Base-by-base conservation (phyloP, 768 basidiomycete species). In the Cystobasidium ongulense region DNA sequence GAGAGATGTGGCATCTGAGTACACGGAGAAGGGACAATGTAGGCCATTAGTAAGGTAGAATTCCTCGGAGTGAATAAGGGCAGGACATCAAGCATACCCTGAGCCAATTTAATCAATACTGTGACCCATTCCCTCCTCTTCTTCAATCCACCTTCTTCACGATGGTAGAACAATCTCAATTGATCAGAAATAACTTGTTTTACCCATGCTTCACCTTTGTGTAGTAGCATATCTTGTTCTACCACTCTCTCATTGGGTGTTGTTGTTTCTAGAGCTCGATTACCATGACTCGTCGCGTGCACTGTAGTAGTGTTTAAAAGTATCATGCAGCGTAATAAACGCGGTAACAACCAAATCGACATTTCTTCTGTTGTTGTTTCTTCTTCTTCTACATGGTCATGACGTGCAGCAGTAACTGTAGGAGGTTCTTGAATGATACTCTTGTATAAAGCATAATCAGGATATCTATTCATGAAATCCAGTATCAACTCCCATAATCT, bases 391-490 rank as follows among this genome's bases (percentile, higher is more conserved):
- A 15, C 66, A 18, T 68, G 27, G 3, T 23, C 31, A 8, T n/a
- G 7, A 21, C 23, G 23, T 7, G 31, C 8, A 38, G 13, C 57
- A 59, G 57, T 27, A 27, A n/a, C 43, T 13, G 43, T n/a, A n/a
- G 43, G n/a, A n/a, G 43, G 13, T 13, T 13, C 21, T 13, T 59
- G 21, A 31, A 63, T 5, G 18, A 41, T 36, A 18, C 31, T 46
- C 21, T 52, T 46, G 41, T 57, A 71, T n/a, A 59, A 10, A 1
- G 68, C 68, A 25, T 57, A 71, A 36, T 71, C 68, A n/a, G 52
- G 68, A 52, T 59, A 57, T 21, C 54, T 3, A 3, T 71, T 33
- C 33, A 71, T 46, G 54, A 71, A 71, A 54, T 43, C 43, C 15
- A 71, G 18, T 21, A 71, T 35, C 17, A 54, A 25, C 10, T 54